These are phyloP conservation scores for Venturia asperata DNA, from an alignment of 2,329 filamentous ascomycete species.

Conservation along the genomic window DNA sequence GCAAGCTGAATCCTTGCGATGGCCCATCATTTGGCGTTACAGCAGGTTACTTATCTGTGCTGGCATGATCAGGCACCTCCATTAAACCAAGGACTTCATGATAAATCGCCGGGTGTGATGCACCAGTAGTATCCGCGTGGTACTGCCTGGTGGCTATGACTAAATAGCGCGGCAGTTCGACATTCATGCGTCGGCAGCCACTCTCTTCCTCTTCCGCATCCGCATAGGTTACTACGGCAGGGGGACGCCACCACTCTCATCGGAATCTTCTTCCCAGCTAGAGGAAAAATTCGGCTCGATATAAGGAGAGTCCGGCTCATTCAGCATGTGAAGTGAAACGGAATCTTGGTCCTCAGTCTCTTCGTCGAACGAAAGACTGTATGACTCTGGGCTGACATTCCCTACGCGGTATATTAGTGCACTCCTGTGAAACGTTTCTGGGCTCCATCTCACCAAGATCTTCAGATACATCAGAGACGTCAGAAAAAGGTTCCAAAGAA, in stretches of 20 bases:
- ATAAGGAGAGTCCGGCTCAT: not conserved
- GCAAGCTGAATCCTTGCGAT: no score
- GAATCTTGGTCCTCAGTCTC: not conserved
- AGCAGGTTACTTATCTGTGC: no score
- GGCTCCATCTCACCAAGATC: slow-evolving; percentile 4
- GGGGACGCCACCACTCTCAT: not conserved
- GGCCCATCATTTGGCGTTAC: no score
- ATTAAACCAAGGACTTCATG: no score
- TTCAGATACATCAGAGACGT: slow-evolving; percentile 2
- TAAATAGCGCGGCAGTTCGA: no score
- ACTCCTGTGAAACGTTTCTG: not conserved
- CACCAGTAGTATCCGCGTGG: no score
- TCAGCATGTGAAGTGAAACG: not conserved
- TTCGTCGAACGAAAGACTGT: slow-evolving; percentile 3
- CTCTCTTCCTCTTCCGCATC: no score
- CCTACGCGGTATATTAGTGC: not conserved
- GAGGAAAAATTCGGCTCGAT: not conserved
- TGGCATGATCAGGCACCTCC: no score
- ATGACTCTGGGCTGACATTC: not conserved
- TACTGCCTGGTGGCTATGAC: no score
- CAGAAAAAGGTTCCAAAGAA: not conserved
- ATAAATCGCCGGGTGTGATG: no score
- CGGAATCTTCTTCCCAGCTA: slow-evolving; percentile 2
- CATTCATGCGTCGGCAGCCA: no score
- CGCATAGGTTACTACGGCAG: no score